phyloP scores from a whole-genome alignment of 768 basidiomycete genomes.

The Trametes cinnabarina region DNA sequence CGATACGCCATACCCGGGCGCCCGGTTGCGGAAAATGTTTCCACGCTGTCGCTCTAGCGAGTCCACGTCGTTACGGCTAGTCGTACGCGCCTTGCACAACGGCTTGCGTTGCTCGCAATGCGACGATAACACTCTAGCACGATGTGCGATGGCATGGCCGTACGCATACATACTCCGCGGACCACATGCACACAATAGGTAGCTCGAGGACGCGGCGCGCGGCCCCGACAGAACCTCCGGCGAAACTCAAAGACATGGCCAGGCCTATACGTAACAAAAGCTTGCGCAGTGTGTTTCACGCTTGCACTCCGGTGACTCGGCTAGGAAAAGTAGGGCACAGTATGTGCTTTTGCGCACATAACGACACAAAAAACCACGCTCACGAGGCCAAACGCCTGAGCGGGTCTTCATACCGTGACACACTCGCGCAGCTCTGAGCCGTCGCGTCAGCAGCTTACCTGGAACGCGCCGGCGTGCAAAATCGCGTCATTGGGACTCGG shows the following conservation, averaged over 20 bases:
- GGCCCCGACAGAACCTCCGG: background rate
- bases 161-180: no score
- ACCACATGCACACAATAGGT: background rate
- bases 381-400: background rate
- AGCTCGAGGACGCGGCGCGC: background rate
- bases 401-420: background rate
- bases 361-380: background rate
- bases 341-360: background rate
- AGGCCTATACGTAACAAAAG: constrained; percentile 4
- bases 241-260: background rate
- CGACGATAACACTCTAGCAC: background rate
- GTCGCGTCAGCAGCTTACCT: background rate
- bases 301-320: background rate
- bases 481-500: background rate
- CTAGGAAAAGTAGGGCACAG: background rate
- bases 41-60: no score
- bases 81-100: no score
- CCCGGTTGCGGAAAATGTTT: background rate
- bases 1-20: background rate
- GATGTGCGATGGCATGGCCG: background rate
- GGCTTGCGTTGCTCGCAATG: background rate
- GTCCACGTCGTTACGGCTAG: no score
- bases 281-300: constrained; percentile 14
- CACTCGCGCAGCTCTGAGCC: background rate
- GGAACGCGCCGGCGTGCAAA: background rate